A percentile compares a stretch with the other conserved stretches of the same genome.
Evolutionary conservation across 768 basidiomycete species (phyloP).

Genomic region (Symmetrospora coprosmae): DNA sequence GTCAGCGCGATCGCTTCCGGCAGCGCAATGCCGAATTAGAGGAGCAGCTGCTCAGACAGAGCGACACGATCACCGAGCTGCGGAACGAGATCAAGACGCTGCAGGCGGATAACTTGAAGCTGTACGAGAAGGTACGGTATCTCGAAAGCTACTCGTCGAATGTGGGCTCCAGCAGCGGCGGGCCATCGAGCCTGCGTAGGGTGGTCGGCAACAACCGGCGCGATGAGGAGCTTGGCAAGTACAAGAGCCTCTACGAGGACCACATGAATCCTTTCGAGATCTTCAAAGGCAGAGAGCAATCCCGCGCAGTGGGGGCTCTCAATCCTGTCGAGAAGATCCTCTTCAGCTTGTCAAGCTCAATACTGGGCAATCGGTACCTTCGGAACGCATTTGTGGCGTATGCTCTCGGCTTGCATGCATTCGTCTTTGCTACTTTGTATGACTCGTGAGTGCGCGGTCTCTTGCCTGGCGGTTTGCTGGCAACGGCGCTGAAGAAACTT

Average conservation of each 20-base stretch:
- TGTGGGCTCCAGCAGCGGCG: conserved; percentile 46
- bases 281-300: conserved; percentile 87
- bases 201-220: conserved; percentile 17
- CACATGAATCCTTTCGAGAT: conserved; percentile 97
- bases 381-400: conserved; percentile 79
- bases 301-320: conserved; percentile 76
- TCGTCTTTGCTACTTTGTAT: conserved; percentile 45
- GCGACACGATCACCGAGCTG: conserved; percentile 84
- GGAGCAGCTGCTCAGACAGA: conserved; percentile 94
- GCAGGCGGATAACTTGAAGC: conserved; percentile 87
- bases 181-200: conserved; percentile 11
- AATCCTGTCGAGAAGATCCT: conserved; percentile 84
- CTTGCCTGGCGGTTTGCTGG: too few species aligned
- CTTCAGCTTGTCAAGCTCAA: conserved; percentile 64
- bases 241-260: conserved; percentile 83
- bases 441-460: conserved; percentile 20
- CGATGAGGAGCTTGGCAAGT: conserved; percentile 61
- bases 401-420: conserved; percentile 60
- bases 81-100: conserved; percentile 78
- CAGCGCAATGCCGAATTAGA: conserved; percentile 93
- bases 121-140: conserved; percentile 97
- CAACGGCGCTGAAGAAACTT: too few species aligned
- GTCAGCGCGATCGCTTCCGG: conserved; percentile 92
- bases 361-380: conserved; percentile 79
- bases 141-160: conserved; percentile 93